Evolutionary conservation across 345 rosid genomes (phyloP).

Genomic region (Erodium maritimum): DNA sequence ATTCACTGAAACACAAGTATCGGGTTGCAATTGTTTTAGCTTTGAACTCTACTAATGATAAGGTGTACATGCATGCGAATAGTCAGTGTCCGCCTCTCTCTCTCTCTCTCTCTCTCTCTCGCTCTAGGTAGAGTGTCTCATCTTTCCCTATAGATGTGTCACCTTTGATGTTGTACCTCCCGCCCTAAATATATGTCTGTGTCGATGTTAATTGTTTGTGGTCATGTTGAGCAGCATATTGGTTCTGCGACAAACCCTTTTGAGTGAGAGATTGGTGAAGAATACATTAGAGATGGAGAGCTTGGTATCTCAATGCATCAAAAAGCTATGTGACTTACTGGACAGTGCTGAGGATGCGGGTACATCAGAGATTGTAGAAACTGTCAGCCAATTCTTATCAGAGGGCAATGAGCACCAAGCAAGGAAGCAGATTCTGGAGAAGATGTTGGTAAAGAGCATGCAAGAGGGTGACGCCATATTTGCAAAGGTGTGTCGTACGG

Average conservation of each 20-base stretch:
- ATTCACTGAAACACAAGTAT: too few relatives aligned
- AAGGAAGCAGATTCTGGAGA: conserved; percentile 7
- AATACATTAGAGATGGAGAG: conserved; percentile 34
- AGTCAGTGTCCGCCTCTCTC: too few relatives aligned
- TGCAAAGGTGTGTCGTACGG: conserved; percentile 12
- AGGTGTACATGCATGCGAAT: too few relatives aligned
- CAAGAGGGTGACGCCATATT: conserved; percentile 17
- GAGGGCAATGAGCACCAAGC: conserved; percentile 20
- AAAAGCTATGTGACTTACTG: conserved; percentile 29
- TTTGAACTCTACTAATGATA: too few relatives aligned
- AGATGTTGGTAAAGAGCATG: conserved; percentile 14
- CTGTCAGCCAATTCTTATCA: conserved; percentile 19
- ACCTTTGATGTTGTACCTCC: too few relatives aligned
- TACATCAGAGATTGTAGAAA: conserved; percentile 37
- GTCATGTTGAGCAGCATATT: conserved; percentile 35
- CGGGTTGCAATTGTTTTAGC: too few relatives aligned
- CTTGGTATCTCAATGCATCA: conserved; percentile 21
- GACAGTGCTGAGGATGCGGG: conserved; percentile 33
- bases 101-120: too few relatives aligned
- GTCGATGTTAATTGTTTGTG: too few relatives aligned
- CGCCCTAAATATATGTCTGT: too few relatives aligned
- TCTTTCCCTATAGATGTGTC: too few relatives aligned
- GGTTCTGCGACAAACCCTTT: conserved; percentile 47
- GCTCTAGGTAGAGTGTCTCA: too few relatives aligned
- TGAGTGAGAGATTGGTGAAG: conserved; percentile 27